Base-by-base conservation (phyloP, 2,329 filamentous ascomycete species). In the Ophiostoma tasmaniense region DNA sequence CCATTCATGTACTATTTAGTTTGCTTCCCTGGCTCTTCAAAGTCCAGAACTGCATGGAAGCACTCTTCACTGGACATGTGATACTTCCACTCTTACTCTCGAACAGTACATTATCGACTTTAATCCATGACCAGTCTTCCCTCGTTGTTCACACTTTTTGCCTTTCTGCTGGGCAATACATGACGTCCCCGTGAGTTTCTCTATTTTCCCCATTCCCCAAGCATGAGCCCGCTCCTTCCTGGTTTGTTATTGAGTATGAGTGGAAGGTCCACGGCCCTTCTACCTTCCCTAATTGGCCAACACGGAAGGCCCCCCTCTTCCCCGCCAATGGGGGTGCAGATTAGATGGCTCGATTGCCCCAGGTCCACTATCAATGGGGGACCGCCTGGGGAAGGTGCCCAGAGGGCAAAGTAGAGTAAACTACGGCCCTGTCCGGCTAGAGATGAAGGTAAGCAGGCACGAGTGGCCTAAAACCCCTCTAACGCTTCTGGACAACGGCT, bases 271-370 rank as follows among this genome's bases (percentile, higher is more conserved):
- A 61, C 55, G 8, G 37, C 8, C 8, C 3, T 14, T 25, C 14
- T 10, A 25, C 14, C 1, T 30, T 61, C 3, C 64, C 39, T 69
- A 42, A 67, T 66, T 68, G 67, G 67, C 64, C 64, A 22, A 66
- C 50, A 45, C 50, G 52, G 64, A 33, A n/a, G 22, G 20, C 52
- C 33, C 33, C 55, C 37, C 8, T 50, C 65, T 64, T 64, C 68
- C 68, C 68, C 68, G 42, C 68, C 65, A 69, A 69, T 64, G 65
- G 42, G 59, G 68, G 68, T 35, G n/a, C 55, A 55, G 50, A 55
- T 22, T 22, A 55, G 50, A 25, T 55, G 25, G 42, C 42, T 45
- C 14, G 42, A 45, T 45, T 62, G 30, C 13, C 59, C 59, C 52
- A 4, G 52, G 42, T 45, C 42, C 42, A 45, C 42, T 45, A 45